Conservation (phyloP, 2,329 filamentous ascomycete genomes). For the Tolypocladium ophioglossoides region DNA sequence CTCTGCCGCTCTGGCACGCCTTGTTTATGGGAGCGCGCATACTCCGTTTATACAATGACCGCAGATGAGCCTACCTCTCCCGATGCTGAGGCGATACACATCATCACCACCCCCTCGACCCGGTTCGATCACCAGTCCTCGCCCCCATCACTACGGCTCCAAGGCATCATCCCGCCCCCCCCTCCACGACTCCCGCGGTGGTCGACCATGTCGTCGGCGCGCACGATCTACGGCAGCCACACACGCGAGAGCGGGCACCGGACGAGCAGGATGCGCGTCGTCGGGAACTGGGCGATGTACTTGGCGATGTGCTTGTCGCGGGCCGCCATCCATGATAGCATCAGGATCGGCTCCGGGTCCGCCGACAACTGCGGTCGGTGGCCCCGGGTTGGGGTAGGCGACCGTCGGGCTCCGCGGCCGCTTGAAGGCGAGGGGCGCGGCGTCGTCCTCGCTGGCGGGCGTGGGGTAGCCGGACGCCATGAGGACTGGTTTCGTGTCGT, state of each 20-base stretch:
- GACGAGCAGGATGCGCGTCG: constrained; percentile 34
- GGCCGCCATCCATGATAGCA: constrained; percentile 42
- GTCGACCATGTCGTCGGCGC: constrained; percentile 34
- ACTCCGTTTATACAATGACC: not conserved
- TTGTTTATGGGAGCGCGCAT: not conserved
- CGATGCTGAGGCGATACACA: not conserved
- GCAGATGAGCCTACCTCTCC: not conserved
- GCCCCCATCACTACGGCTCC: not conserved
- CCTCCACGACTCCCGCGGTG: constrained; percentile 35
- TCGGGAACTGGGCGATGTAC: constrained; percentile 35
- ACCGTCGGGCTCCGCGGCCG: constrained; percentile 25
- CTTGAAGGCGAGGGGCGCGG: constrained; percentile 22
- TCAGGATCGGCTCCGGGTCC: constrained; percentile 34
- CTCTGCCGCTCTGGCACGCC: not conserved
- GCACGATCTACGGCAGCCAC: constrained; percentile 20
- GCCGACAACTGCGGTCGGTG: not conserved
- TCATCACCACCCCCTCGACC: not conserved
- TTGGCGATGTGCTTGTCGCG: constrained; percentile 39
- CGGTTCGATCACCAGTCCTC: not conserved
- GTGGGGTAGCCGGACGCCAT: constrained; percentile 16
- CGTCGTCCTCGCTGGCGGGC: not conserved
- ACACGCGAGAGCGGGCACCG: constrained; percentile 27
- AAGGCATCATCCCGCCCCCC: not conserved
- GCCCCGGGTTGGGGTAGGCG: constrained; percentile 23
- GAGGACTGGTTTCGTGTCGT: not conserved